Base-by-base conservation (phyloP, 345 rosid species). In the Salix exigua region DNA sequence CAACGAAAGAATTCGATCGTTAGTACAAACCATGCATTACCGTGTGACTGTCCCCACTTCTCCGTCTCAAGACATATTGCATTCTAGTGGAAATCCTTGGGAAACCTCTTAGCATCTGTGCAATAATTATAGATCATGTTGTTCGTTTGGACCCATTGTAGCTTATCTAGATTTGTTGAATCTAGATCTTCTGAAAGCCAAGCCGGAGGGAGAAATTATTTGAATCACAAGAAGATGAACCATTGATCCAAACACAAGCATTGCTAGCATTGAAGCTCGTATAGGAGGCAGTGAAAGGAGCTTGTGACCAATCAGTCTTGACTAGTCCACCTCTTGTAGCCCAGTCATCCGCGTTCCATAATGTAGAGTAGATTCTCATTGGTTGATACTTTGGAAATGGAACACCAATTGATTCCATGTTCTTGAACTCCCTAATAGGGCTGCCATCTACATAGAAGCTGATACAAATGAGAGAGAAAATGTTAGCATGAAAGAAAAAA, bases 341-440 rank as follows among this genome's bases (percentile, higher is more conserved):
- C 75, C 75, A 72, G 42, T 72, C 66, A 58, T 72, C 75, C 0
- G 75, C 75, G 37, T 72, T 72, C 75, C 75, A 72, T 10, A 72
- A 64, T 30, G 66, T 72, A 18, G 75, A 72, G 31, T 72, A 72
- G 1, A 72, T 37, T 37, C 51, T 58, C 75, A 72, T 72, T 21
- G 75, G 50, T 38, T 72, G 75, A 44, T 4, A 14, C 75, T n/a
- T 72, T n/a, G 75, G 75, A n/a, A 37, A 72, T 18, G 75, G 75
- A 8, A 72, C 66, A 2, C 75, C 75, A 14, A 37, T 21, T 55
- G 66, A 37, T 21, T 72, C 75, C 62, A 55, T 55, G 62, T 55
- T 55, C 62, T 55, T 55, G 62, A 55, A 55, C 23, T 55, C 62
- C 23, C 62, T 55, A 1, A 55, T n/a, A 55, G 62, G 62, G 62